These are phyloP conservation scores for Penicillium psychrosexuale DNA, from an alignment of 2,329 filamentous ascomycete genomes.

Conservation along the genomic window DNA sequence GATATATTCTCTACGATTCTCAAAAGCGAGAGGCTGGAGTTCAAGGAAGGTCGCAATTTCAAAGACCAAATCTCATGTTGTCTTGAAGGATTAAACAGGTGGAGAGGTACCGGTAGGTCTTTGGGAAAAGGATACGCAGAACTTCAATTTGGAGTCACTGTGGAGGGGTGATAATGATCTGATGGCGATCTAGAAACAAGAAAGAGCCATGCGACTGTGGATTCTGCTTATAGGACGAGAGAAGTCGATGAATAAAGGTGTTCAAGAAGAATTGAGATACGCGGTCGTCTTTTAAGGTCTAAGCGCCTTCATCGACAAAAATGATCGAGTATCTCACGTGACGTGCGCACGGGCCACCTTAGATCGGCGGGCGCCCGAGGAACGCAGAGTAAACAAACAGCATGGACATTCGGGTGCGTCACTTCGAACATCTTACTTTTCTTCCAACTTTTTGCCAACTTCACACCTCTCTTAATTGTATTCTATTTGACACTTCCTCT, in stretches of 20 bases:
- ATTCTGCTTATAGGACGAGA: neutral
- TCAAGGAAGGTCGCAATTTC: neutral
- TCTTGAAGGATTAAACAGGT: neutral
- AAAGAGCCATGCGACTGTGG: neutral
- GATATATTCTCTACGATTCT: neutral
- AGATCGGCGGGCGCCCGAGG: constrained; percentile 34
- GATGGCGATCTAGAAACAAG: neutral
- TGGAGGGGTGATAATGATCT: neutral
- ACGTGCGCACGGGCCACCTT: constrained; percentile 19
- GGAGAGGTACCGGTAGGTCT: neutral
- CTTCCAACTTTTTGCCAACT: constrained; percentile 5
- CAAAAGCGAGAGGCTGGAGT: neutral
- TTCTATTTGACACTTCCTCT: neutral
- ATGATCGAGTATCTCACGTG: constrained; percentile 29
- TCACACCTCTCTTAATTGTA: neutral
- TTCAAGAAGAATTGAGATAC: neutral
- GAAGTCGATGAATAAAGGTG: neutral
- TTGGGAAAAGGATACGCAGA: neutral
- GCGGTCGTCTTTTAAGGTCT: constrained; percentile 5
- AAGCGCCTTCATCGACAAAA: constrained; percentile 20
- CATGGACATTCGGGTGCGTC: constrained; percentile 16
- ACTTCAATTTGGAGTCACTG: neutral
- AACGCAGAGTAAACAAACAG: constrained; percentile 43
- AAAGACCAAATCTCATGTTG: constrained; percentile 24
- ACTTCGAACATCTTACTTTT: constrained; percentile 7